Percentiles rank a stretch among this genome's conserved stretches.
Evolutionary conservation across 192 early-diverging fungal genomes (phyloP).

Genomic region (Rhizoclosmatium sp.): DNA sequence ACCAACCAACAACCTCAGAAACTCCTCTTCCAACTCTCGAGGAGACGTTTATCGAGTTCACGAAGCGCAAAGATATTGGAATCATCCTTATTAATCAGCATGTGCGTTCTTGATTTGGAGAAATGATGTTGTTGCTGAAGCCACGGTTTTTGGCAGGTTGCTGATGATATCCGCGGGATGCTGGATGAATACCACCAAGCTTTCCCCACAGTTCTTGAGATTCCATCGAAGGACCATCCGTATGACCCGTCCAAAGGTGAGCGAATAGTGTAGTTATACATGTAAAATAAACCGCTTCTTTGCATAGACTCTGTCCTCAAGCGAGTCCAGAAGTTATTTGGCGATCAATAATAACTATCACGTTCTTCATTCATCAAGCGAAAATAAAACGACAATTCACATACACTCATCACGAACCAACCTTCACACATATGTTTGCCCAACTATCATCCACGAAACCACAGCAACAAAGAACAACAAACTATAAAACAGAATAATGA

Average conservation of each 20-base stretch:
- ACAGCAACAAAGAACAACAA: background rate
- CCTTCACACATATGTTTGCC: background rate
- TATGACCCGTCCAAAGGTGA: constrained; percentile 81
- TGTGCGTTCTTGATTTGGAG: constrained; percentile 53
- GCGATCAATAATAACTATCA: constrained; percentile 38
- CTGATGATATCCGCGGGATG: constrained; percentile 88
- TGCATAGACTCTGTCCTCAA: constrained; percentile 60
- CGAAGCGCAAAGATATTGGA: constrained; percentile 94
- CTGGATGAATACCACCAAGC: constrained; percentile 91
- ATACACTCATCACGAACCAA: background rate
- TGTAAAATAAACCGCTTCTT: background rate
- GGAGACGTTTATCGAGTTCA: constrained; percentile 82
- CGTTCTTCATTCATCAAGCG: background rate
- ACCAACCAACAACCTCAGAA: constrained; percentile 37
- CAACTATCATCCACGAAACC: background rate
- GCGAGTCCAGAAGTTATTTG: constrained; percentile 60
- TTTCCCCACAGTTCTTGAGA: constrained; percentile 97
- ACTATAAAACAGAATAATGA: background rate
- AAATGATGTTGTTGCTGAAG: background rate
- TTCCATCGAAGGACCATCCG: constrained; percentile 99
- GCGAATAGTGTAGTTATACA: background rate
- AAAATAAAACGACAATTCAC: background rate
- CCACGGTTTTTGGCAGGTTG: constrained; percentile 67
- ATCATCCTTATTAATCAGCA: constrained; percentile 98
- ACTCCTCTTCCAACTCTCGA: constrained; percentile 63